These are phyloP conservation scores for Plantago coronopus DNA, from an alignment of 305 asterid species.

Conservation along the genomic window DNA sequence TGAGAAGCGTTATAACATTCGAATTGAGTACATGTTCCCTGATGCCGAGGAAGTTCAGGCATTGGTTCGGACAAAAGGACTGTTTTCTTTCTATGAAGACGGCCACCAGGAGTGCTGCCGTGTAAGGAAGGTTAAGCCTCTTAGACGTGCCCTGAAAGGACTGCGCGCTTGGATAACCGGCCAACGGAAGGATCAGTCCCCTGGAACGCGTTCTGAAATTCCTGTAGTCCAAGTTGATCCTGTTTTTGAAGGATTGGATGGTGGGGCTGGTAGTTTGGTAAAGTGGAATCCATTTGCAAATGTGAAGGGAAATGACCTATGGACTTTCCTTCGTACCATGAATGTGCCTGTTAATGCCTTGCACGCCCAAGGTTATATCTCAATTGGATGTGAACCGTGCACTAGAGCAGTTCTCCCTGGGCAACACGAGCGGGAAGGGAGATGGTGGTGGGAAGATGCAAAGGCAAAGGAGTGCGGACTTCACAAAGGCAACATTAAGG, in stretches of 20 bases:
- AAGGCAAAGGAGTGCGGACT: slow-evolving; percentile 96
- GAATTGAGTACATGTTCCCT: slow-evolving; percentile 78
- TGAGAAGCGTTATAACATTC: slow-evolving; percentile 69
- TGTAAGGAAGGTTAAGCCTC: slow-evolving; percentile 82
- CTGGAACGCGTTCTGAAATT: slow-evolving; percentile 87
- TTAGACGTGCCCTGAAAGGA: slow-evolving; percentile 82
- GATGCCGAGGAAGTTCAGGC: slow-evolving; percentile 48
- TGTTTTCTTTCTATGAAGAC: slow-evolving; percentile 89
- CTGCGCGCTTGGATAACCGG: slow-evolving; percentile 97
- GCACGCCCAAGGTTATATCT: slow-evolving; percentile 75
- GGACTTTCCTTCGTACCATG: slow-evolving; percentile 84
- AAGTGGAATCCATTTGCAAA: slow-evolving; percentile 96
- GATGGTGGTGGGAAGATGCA: slow-evolving; percentile 99
- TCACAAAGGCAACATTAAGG: slow-evolving; percentile 86
- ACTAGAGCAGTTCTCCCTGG: slow-evolving; percentile 86
- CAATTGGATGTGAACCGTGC: slow-evolving; percentile 97
- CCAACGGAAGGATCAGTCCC: slow-evolving; percentile 96
- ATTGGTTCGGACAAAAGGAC: slow-evolving; percentile 70
- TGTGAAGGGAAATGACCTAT: slow-evolving; percentile 61
- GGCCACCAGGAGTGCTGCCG: slow-evolving; percentile 99
- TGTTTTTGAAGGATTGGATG: slow-evolving; percentile 78
- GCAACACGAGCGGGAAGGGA: slow-evolving; percentile 95
- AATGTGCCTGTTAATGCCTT: slow-evolving; percentile 80
- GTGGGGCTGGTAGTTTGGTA: slow-evolving; percentile 86
- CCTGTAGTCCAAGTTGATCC: slow-evolving; percentile 92